Base-by-base conservation (phyloP, 2,329 filamentous ascomycete species). In the Xylariaceae sp. region DNA sequence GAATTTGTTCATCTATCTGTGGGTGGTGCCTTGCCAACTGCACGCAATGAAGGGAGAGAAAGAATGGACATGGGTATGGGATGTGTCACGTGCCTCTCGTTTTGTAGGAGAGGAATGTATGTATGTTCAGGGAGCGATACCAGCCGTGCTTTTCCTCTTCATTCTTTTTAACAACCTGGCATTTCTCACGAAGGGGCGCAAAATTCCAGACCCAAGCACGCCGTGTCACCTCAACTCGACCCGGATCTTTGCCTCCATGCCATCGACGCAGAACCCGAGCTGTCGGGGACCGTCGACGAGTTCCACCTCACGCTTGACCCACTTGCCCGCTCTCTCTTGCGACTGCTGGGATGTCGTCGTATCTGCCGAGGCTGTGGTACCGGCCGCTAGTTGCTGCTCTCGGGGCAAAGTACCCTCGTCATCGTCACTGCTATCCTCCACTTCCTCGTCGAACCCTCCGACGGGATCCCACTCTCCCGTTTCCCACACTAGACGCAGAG, bases 391-490 rank as follows among this genome's bases (percentile, higher is more conserved):
- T 24, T 34, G 32, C 28, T 45, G 59, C 4, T 45, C 59, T 5
- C 52, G 59, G 27, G 63, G 59, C 15, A 55, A 49, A 9, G 61
- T 63, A 2, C 64, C 66, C 5, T 70, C 68, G 19, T 74, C 70
- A 5, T 74, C 72, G 19, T 74, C 73, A 31, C 71, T 73, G 50
- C 68, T 71, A 31, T 68, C 68, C 46, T 69, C 70, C 50, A 77
- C 77, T 19, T 73, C 71, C 4, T 76, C 71, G 46, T 79, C 72
- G 50, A 78, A 76, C 44, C 75, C 72, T 7, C 74, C 74, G 0
- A 88, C 80, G 0, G 86, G 86, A 60, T 95, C 88, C 78, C 84
- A 87, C 61, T 96, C 89, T 14, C 87, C 86, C 7, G 88, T 95
- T 65, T 95, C 88, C 84, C 87, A 94, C 1, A 92, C 66, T 34